Conservation (phyloP, 2,329 filamentous ascomycete genomes). For the Parastagonospora nodorum region DNA sequence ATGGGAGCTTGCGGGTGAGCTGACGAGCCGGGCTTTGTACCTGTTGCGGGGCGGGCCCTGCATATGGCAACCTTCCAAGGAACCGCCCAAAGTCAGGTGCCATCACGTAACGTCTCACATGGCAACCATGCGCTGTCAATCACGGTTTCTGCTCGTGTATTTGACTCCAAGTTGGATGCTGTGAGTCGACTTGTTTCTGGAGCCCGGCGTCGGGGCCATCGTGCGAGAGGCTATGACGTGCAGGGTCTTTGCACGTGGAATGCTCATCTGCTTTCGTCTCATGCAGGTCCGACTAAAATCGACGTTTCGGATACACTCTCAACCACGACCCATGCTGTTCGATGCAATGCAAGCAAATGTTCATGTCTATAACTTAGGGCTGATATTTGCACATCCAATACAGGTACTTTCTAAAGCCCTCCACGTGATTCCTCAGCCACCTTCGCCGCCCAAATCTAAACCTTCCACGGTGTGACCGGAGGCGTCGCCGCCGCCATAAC, state of each 20-base stretch:
- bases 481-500: background rate
- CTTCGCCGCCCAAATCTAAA: background rate
- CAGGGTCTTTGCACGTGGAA: background rate
- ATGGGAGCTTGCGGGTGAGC: background rate
- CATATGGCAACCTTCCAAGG: slow-evolving; percentile 13
- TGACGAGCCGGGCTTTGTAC: slow-evolving; percentile 3
- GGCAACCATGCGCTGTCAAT: slow-evolving; percentile 13
- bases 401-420: too few relatives aligned
- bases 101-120: slow-evolving; percentile 21
- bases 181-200: background rate
- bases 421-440: background rate
- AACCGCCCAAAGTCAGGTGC: slow-evolving; percentile 13
- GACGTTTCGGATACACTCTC: background rate
- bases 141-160: background rate
- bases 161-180: background rate
- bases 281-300: background rate
- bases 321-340: too few relatives aligned
- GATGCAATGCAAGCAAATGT: too few relatives aligned
- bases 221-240: slow-evolving; percentile 1
- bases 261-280: background rate
- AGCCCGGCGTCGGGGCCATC: background rate
- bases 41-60: slow-evolving; percentile 33
- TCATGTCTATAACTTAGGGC: too few relatives aligned
- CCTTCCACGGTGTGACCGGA: background rate
- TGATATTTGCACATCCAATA: too few relatives aligned